Evolutionary conservation across 177 flowering plant genomes (phyloP).

Genomic region (Vitis hybrid): DNA sequence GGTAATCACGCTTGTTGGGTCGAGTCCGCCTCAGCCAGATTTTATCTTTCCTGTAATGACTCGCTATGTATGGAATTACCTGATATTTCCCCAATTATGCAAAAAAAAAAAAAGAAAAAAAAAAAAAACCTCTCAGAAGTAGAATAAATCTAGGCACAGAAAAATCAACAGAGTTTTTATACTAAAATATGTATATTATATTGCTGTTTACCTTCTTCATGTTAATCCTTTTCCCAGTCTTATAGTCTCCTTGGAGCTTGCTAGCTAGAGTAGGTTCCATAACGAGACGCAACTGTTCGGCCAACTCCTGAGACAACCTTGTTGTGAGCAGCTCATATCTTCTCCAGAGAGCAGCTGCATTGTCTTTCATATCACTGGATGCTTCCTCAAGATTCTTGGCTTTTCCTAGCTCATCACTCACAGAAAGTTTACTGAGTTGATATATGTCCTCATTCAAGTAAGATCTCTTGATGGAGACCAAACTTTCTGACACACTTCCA

Average conservation of each 20-base stretch:
- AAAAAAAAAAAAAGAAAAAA: not conserved
- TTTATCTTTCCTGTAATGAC: constrained; percentile 85
- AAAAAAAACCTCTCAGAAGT: not conserved
- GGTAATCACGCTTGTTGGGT: constrained; percentile 95
- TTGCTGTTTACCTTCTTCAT: constrained; percentile 81
- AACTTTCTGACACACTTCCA: constrained; percentile 33
- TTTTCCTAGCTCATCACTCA: constrained; percentile 41
- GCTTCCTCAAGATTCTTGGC: constrained; percentile 30
- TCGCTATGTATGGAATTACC: constrained; percentile 94
- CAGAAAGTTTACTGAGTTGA: constrained; percentile 40
- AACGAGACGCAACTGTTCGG: constrained; percentile 88
- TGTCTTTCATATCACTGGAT: constrained; percentile 30
- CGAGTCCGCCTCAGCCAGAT: constrained; percentile 91
- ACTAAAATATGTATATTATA: no score
- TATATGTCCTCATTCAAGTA: constrained; percentile 36
- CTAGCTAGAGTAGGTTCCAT: constrained; percentile 96
- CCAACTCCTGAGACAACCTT: constrained; percentile 87
- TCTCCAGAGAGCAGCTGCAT: constrained; percentile 64
- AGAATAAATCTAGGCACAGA: not conserved
- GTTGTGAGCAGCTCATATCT: constrained; percentile 69
- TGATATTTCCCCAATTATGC: constrained; percentile 20
- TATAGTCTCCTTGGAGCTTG: constrained; percentile 94
- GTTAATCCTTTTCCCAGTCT: constrained; percentile 91
- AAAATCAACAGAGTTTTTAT: not conserved
- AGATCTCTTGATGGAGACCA: constrained; percentile 48